Evolutionary conservation across 352 stramenopile genomes (phyloP).

Genomic region (Thraustochytrium sp.): DNA sequence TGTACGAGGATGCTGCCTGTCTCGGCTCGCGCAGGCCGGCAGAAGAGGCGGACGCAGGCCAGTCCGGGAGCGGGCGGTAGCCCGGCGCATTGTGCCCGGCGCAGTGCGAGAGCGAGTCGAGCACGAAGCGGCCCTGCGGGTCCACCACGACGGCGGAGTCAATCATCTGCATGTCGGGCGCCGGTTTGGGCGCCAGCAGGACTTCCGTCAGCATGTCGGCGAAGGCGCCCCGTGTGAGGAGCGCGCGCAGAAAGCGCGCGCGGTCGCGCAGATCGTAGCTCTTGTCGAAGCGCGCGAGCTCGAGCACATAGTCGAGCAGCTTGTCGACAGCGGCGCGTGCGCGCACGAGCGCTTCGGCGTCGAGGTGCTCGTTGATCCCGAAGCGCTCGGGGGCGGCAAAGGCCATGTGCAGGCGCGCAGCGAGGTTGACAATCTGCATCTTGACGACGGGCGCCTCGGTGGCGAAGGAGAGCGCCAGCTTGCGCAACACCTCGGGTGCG

Average conservation of each 20-base stretch:
- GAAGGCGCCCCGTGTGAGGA: slow-evolving; percentile 58
- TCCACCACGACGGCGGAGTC: slow-evolving; percentile 50
- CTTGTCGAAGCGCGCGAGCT: slow-evolving; percentile 82
- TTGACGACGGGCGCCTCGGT: slow-evolving; percentile 77
- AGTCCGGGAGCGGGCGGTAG: slow-evolving; percentile 67
- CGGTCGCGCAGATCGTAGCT: slow-evolving; percentile 86
- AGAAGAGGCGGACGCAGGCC: slow-evolving; percentile 65
- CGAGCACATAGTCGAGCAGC: slow-evolving; percentile 79
- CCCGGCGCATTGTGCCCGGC: slow-evolving; percentile 73
- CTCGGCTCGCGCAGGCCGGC: slow-evolving; percentile 63
- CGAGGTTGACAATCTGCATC: slow-evolving; percentile 80
- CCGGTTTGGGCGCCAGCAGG: slow-evolving; percentile 69
- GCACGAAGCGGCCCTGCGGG: slow-evolving; percentile 65
- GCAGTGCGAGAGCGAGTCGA: slow-evolving; percentile 76
- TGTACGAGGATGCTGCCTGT: slow-evolving; percentile 49
- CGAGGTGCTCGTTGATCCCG: slow-evolving; percentile 51
- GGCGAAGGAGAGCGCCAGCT: slow-evolving; percentile 75
- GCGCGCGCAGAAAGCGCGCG: slow-evolving; percentile 66
- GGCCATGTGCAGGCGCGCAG: slow-evolving; percentile 72
- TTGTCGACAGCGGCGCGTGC: slow-evolving; percentile 62
- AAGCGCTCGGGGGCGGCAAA: slow-evolving; percentile 23
- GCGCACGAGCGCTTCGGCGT: slow-evolving; percentile 64
- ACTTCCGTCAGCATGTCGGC: slow-evolving; percentile 59
- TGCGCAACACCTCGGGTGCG: slow-evolving; percentile 69
- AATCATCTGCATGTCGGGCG: slow-evolving; percentile 65